Evolutionary conservation across 495 filamentous ascomycete genomes (phyloP), one percentile per base, ranked within the genome.

Genomic region (Daldinia vernicosa): DNA sequence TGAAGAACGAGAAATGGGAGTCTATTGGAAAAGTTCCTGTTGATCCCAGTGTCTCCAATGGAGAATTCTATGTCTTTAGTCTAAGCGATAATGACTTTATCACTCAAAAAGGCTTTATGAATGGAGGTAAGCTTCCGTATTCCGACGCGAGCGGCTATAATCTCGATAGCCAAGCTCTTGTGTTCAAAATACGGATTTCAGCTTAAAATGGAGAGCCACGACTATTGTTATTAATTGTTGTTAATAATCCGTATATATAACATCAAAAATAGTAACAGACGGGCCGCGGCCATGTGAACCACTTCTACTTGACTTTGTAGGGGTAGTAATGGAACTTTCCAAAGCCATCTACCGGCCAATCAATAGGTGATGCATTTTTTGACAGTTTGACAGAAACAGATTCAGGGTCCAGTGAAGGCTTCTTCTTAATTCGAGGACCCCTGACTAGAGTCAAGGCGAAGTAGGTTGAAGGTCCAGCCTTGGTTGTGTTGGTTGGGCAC

Each of bases 51-150:
- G 45, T 69, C 3, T 62, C 75, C 4, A 79, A 81, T 56, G 82
- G 86, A 39, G 90, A 92, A 80, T 93, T 86, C 72, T 93, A 87
- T 77, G 77, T 93, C 60, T 86, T 94, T 68, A 86, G 84, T 32
- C 75, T 92, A 32, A 89, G 85, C 68, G 92, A 94, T 71, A 93
- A 95, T 77, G 91, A 94, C 76, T 93, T 93, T 69, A 89, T 94
- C 52, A 94, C 91, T 4, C 89, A 93, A 77, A 82, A 93, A 80
- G 91, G 89, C 2, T 83, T 83, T 63, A 84, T 91, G 77, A 87
- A 93, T 68, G 83, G 82, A 67, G 92, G 91, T 15, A 82, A 80
- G 64, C 81, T 87, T 33, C 77, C 76, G 19, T 94, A 89, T 72
- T 73, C 80, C 8, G 92, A 95, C 72, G 80, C 70, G 0, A 89